Evolutionary conservation across 108 stramenopile species (phyloP), one percentile per base, ranked within the genome.

Genomic region (Skeletonema grethae): DNA sequence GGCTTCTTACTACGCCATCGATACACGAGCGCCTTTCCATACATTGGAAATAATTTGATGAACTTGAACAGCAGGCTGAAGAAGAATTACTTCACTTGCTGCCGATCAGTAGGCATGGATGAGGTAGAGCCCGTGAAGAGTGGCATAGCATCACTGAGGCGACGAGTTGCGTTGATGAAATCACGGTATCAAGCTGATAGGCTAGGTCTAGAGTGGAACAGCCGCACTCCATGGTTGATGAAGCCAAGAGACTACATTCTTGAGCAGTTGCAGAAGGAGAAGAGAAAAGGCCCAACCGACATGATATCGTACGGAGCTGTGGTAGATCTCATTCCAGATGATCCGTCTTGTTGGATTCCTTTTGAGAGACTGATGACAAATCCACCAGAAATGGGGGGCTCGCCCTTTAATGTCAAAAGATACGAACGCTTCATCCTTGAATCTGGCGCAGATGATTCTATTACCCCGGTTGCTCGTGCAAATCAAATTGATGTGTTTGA

Each of bases 291-390:
- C 2, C 22, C 18, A n/a, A 30, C 45, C 34, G 29, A 48, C 7
- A 70, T 69, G 31, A 45, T 63, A 65, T 31, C 56, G 38, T 73
- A 83, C 29, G 73, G 82, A 0, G 64, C 79, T 31, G 38, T 65
- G 24, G 88, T 87, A 0, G 88, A 93, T 57, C 65, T 93, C 7
- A 80, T 93, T 34, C 92, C 92, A 7, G 84, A 88, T 32, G 72
- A 62, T 56, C 92, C 92, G 13, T 81, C 83, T 15, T 88, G 88
- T 65, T 90, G 92, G 92, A 78, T 93, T 36, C 87, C 85, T 10
- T 88, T 82, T 74, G 88, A 90, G 67, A 15, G 63, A 18, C 72
- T 76, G 11, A 79, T 89, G 76, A 60, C 83, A 38, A 67, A 34
- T 35, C 64, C 75, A 2, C 72, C 86, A 12, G 61, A 65, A 13